These are phyloP conservation scores for Fragaria vesca DNA, from an alignment of 306 rosid genomes.

Conservation along the genomic window DNA sequence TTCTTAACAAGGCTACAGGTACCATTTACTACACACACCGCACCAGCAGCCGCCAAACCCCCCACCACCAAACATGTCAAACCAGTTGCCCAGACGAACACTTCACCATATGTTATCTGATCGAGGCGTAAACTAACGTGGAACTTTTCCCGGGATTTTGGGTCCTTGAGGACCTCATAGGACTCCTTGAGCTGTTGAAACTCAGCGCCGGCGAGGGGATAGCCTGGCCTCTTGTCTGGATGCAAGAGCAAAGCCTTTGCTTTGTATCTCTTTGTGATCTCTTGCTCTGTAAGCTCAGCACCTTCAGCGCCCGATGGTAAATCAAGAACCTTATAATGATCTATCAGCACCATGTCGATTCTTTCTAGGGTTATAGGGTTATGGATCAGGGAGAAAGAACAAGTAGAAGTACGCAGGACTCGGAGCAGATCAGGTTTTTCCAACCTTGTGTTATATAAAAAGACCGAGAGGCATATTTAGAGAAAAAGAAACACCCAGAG, in stretches of 20 bases:
- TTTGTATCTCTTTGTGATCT: background rate
- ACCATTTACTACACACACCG: background rate
- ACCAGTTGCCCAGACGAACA: background rate
- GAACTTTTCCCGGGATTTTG: background rate
- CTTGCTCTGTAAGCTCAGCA: background rate
- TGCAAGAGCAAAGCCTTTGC: background rate
- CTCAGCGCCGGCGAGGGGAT: background rate
- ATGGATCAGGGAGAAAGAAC: too few species aligned
- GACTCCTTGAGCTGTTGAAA: background rate
- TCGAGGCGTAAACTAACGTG: background rate
- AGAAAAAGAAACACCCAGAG: too few species aligned
- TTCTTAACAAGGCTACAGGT: background rate
- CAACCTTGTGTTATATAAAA: too few species aligned
- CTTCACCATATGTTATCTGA: background rate
- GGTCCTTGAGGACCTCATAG: background rate
- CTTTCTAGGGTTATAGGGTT: background rate
- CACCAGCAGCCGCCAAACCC: background rate
- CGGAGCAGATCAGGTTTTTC: too few species aligned
- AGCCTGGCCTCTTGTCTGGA: slow-evolving; percentile 1
- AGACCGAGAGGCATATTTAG: too few species aligned
- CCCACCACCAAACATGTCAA: background rate
- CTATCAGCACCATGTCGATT: background rate
- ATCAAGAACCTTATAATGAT: background rate
- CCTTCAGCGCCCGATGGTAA: background rate
- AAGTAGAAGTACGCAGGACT: too few species aligned